phyloP scores from a whole-genome alignment of 2,329 filamentous ascomycete genomes.

The Drechslerella stenobrocha region DNA sequence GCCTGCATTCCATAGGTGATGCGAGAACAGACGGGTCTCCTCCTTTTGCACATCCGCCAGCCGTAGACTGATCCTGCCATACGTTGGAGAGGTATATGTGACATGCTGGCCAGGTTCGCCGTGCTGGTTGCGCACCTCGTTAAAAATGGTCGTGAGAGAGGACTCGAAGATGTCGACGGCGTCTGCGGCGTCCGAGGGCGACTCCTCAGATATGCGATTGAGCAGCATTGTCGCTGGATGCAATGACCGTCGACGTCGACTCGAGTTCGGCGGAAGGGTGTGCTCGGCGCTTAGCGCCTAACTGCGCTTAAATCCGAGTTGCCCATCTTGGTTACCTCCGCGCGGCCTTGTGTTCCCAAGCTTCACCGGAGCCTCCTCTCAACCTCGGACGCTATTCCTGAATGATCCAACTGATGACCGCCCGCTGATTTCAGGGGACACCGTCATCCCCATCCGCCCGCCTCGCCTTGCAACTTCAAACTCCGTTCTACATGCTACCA shows the following conservation, averaged over 20 bases:
- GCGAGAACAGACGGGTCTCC: conserved; percentile 65
- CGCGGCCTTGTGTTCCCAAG: conserved; percentile 7
- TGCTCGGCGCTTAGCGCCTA: not conserved
- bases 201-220: conserved; percentile 27
- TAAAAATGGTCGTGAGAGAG: conserved; percentile 51
- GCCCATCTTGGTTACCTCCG: conserved; percentile 10
- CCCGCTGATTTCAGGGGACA: conserved; percentile 24
- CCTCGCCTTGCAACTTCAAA: not conserved
- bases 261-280: not conserved
- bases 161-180: conserved; percentile 50
- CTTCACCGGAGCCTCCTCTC: conserved; percentile 6
- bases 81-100: conserved; percentile 51
- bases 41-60: conserved; percentile 51
- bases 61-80: conserved; percentile 52
- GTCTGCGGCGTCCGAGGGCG: conserved; percentile 2
- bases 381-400: no score
- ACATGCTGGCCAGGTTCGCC: conserved; percentile 53
- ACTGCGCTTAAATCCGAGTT: not conserved
- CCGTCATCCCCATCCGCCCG: conserved; percentile 3
- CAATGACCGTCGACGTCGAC: no score
- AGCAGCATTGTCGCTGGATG: conserved; percentile 22
- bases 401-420: conserved; percentile 20
- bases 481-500: conserved; percentile 3
- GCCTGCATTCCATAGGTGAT: conserved; percentile 71
- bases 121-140: conserved; percentile 53